These are phyloP conservation scores for Alternaria gaisen DNA, from an alignment of 2,329 filamentous ascomycete species.

Conservation along the genomic window DNA sequence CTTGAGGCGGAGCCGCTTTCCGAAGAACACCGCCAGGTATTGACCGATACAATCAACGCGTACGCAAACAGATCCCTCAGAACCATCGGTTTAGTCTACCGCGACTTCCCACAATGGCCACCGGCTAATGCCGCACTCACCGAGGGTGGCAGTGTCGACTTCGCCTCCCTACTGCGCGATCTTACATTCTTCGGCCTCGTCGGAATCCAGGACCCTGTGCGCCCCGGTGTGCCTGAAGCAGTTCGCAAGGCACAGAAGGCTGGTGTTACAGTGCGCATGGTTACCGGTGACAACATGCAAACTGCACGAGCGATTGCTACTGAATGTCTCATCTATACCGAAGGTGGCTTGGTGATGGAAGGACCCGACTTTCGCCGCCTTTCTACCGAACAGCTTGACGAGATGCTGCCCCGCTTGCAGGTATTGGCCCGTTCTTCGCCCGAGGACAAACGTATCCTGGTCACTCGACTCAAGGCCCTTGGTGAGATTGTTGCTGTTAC, in stretches of 20 bases:
- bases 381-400: constrained; percentile 76
- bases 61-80: constrained; percentile 54
- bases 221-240: constrained; percentile 84
- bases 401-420: constrained; percentile 81
- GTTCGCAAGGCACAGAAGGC: constrained; percentile 88
- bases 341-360: constrained; percentile 79
- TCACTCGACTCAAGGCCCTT: constrained; percentile 88
- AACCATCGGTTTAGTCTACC: constrained; percentile 54
- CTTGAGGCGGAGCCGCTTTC: constrained; percentile 28
- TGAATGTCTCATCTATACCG: constrained; percentile 88
- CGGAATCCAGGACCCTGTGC: constrained; percentile 93
- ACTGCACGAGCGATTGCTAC: constrained; percentile 96
- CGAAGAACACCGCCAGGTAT: constrained; percentile 21
- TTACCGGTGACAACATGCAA: constrained; percentile 95
- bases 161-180: constrained; percentile 29
- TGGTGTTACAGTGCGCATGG: constrained; percentile 93
- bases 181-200: constrained; percentile 90
- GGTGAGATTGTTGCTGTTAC: constrained; percentile 98
- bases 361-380: constrained; percentile 91
- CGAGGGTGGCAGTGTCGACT: constrained; percentile 33
- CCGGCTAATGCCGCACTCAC: constrained; percentile 34
- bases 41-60: constrained; percentile 45
- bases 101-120: constrained; percentile 51
- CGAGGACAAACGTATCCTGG: constrained; percentile 91
- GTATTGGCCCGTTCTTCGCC: constrained; percentile 97